A percentile compares a stretch with the other conserved stretches of the same genome.
phyloP scores from a whole-genome alignment of 2,329 filamentous ascomycete genomes.

The Biscogniauxia sp. region DNA sequence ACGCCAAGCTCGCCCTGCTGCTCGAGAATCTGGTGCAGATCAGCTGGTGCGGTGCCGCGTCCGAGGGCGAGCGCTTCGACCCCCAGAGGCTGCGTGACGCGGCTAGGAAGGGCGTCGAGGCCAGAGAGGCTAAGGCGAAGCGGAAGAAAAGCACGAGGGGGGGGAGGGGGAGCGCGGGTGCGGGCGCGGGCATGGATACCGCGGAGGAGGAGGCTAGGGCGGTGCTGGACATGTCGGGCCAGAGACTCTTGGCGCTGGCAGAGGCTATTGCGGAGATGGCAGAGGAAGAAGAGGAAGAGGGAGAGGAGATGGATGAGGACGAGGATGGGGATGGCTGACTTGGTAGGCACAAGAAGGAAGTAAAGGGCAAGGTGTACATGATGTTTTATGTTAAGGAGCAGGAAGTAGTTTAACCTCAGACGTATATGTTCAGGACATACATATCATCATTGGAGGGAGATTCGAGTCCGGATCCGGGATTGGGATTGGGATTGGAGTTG shows the following conservation, averaged over 20 bases:
- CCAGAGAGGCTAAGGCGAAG: conserved; percentile 47
- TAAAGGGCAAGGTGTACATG: no score
- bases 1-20: conserved; percentile 69
- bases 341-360: no score
- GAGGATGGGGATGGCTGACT: conserved; percentile 1
- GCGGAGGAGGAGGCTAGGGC: conserved; percentile 42
- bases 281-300: conserved; percentile 12
- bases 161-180: conserved; percentile 1
- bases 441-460: no score
- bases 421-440: no score
- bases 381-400: no score
- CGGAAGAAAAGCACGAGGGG: conserved; percentile 31
- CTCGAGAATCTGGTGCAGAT: conserved; percentile 64
- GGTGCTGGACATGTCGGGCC: conserved; percentile 43
- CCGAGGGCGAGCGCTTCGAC: conserved; percentile 32
- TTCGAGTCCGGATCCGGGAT: no score
- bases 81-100: conserved; percentile 35
- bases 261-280: conserved; percentile 31
- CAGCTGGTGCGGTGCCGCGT: conserved; percentile 37
- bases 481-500: no score
- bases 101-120: conserved; percentile 45
- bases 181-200: conserved; percentile 20
- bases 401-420: no score
- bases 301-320: conserved; percentile 18
- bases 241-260: conserved; percentile 41